phyloP scores from a whole-genome alignment of 2,329 filamentous ascomycete genomes.

The Celoporthe dispersa region DNA sequence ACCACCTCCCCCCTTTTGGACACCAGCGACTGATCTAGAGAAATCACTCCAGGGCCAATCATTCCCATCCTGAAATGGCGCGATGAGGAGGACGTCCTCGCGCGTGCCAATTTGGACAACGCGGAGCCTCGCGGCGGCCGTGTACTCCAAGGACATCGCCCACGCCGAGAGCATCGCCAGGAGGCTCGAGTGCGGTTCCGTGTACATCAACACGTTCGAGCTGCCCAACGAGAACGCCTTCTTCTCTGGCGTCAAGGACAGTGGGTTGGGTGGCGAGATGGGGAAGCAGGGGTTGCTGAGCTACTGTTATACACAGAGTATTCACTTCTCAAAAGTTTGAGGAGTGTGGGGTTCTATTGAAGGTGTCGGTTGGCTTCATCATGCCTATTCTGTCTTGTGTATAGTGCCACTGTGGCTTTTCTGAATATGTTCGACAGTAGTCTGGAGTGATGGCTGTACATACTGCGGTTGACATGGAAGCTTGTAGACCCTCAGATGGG shows the following conservation, averaged over 20 bases:
- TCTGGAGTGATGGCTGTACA: background rate
- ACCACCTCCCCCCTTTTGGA: conserved; percentile 8
- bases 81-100: conserved; percentile 62
- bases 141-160: conserved; percentile 59
- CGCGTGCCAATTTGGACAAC: conserved; percentile 56
- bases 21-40: background rate
- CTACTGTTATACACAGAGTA: conserved; percentile 40
- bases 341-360: background rate
- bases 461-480: background rate
- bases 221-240: conserved; percentile 38
- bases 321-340: conserved; percentile 38
- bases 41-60: conserved; percentile 63
- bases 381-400: too few species aligned
- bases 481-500: background rate
- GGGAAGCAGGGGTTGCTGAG: conserved; percentile 40
- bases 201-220: conserved; percentile 60
- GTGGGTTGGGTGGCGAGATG: conserved; percentile 42
- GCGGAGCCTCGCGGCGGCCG: conserved; percentile 60
- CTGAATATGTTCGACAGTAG: background rate
- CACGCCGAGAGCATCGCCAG: conserved; percentile 56
- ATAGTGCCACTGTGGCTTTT: background rate
- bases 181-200: conserved; percentile 59
- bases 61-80: conserved; percentile 66
- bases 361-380: background rate
- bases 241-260: conserved; percentile 41